Evolutionary conservation across 2,329 filamentous ascomycete genomes (phyloP).

Genomic region (Neopestalotiopsis rosae): DNA sequence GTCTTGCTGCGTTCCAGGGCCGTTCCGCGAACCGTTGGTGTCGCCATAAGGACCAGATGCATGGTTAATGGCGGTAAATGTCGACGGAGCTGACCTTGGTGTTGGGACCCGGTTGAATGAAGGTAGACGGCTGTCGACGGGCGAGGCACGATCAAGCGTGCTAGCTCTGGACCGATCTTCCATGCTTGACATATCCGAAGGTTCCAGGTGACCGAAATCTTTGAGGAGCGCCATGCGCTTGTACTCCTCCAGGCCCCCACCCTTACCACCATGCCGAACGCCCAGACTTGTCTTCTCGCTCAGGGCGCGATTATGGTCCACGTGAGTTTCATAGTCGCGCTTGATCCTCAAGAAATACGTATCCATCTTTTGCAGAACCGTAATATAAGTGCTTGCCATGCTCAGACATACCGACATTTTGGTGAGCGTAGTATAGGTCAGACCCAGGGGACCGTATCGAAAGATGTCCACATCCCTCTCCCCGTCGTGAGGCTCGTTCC

Average conservation of each 20-base stretch:
- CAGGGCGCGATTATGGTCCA: conserved; percentile 28
- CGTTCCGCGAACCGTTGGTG: conserved; percentile 4
- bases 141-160: conserved; percentile 37
- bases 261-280: conserved; percentile 46
- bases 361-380: conserved; percentile 58
- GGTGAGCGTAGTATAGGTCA: conserved; percentile 55
- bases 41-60: conserved; percentile 12
- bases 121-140: conserved; percentile 29
- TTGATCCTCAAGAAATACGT: conserved; percentile 57
- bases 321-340: conserved; percentile 48
- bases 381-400: conserved; percentile 62
- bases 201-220: conserved; percentile 48
- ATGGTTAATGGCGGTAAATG: conserved; percentile 47
- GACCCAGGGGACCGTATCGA: conserved; percentile 47
- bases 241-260: conserved; percentile 63
- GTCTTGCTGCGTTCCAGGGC: conserved; percentile 8
- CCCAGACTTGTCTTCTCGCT: conserved; percentile 39
- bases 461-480: conserved; percentile 34
- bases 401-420: conserved; percentile 57
- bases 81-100: conserved; percentile 36
- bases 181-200: conserved; percentile 36
- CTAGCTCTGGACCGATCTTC: conserved; percentile 36
- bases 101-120: conserved; percentile 30
- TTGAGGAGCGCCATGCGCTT: conserved; percentile 46
- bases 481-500: conserved; percentile 31